These are phyloP conservation scores for Beauveria bassiana DNA, from an alignment of 2,329 filamentous ascomycete species.

Conservation along the genomic window DNA sequence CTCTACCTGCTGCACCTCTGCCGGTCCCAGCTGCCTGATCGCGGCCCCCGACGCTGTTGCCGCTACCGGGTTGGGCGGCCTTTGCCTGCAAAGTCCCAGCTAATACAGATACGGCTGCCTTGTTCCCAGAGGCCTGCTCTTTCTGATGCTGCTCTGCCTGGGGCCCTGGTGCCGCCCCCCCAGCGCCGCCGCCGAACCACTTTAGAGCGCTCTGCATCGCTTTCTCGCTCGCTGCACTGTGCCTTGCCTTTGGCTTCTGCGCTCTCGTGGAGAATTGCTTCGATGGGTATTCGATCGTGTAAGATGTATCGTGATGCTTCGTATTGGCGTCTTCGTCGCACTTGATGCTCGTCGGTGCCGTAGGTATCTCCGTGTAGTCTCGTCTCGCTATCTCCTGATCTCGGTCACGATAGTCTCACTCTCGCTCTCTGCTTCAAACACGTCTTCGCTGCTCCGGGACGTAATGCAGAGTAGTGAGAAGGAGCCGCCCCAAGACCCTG, in stretches of 20 bases:
- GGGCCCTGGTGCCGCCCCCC: not conserved
- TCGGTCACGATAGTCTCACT: not conserved
- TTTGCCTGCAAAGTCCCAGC: not conserved
- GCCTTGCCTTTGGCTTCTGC: not conserved
- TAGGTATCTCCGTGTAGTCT: not conserved
- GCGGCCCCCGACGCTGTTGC: conserved; percentile 1
- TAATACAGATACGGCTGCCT: not conserved
- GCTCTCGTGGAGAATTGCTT: not conserved
- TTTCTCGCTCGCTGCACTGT: not conserved
- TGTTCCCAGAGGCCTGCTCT: not conserved
- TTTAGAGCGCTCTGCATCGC: conserved; percentile 5
- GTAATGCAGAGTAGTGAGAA: not conserved
- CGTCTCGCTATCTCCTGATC: not conserved
- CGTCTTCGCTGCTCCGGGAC: not conserved
- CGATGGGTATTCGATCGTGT: not conserved
- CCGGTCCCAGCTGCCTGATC: not conserved
- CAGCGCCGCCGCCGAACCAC: not conserved
- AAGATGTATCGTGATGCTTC: not conserved
- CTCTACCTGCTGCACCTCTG: no score
- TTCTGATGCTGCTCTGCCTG: not conserved
- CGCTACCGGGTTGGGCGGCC: not conserved
- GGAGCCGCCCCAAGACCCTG: not conserved
- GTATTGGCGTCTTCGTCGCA: not conserved
- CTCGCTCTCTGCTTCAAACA: not conserved
- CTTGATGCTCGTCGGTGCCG: not conserved